These are phyloP conservation scores for Rutstroemia sp. DNA, from an alignment of 2,329 filamentous ascomycete species.

Conservation along the genomic window DNA sequence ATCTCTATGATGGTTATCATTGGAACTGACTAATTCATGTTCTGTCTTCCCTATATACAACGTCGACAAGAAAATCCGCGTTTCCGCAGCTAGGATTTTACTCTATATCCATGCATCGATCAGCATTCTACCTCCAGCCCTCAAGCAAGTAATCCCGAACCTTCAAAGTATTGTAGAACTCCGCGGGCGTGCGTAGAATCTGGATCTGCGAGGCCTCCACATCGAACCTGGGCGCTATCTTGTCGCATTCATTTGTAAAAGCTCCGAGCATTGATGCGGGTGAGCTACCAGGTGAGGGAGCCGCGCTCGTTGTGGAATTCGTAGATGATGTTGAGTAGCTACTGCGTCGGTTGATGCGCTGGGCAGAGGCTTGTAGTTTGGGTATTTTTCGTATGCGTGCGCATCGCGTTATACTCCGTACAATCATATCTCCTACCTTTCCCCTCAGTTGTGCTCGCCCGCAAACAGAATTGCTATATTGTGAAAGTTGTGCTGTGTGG, in stretches of 20 bases:
- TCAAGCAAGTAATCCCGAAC: constrained; percentile 36
- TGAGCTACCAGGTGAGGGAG: constrained; percentile 31
- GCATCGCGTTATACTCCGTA: constrained; percentile 29
- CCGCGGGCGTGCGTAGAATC: constrained; percentile 71
- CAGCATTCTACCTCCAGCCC: constrained; percentile 3
- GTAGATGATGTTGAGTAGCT: constrained; percentile 26
- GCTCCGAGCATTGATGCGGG: constrained; percentile 47
- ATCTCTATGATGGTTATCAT: not conserved
- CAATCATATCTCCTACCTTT: constrained; percentile 27
- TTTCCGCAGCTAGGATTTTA: constrained; percentile 74
- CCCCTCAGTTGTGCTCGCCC: not conserved
- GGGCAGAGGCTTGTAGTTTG: constrained; percentile 16
- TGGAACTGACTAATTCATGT: constrained; percentile 60
- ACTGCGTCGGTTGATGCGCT: constrained; percentile 19
- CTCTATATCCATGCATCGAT: constrained; percentile 40
- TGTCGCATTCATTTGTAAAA: constrained; percentile 71
- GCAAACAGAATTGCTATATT: not conserved
- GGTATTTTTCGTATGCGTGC: constrained; percentile 24
- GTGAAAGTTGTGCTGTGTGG: not conserved
- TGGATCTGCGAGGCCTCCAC: constrained; percentile 72
- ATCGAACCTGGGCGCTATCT: constrained; percentile 83
- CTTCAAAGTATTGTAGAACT: constrained; percentile 90
- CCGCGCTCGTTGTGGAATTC: constrained; percentile 12
- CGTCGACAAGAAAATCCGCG: constrained; percentile 85
- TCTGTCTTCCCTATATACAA: constrained; percentile 94